Percentiles rank a stretch among this genome's conserved stretches.
Conservation (phyloP, 805 yeast genomes). For the Wickerhamiella cacticola region DNA sequence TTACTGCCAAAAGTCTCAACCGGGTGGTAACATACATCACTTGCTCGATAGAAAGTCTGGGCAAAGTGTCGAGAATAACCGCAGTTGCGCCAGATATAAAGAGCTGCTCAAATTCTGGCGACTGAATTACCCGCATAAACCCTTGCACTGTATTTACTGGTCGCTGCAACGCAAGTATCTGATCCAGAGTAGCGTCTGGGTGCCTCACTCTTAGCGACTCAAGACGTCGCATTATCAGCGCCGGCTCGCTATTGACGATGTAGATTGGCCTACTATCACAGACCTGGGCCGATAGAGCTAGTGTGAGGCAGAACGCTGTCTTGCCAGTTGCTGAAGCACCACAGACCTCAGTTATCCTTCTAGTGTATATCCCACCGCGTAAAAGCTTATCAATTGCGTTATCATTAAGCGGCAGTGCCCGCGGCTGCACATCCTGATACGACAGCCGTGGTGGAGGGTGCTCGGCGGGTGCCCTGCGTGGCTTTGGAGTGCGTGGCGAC, state of each 20-base stretch:
- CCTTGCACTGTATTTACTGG: background rate
- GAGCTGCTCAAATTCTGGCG: background rate
- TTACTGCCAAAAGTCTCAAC: constrained; percentile 39
- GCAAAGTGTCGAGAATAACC: constrained; percentile 3
- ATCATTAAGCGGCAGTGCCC: constrained; percentile 39
- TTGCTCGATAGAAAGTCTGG: background rate
- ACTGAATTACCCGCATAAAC: background rate
- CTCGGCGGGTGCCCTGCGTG: background rate
- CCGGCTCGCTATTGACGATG: background rate
- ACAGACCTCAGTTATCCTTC: constrained; percentile 56
- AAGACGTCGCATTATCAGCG: background rate
- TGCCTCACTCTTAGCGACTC: background rate
- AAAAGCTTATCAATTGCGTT: constrained; percentile 37
- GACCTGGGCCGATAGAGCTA: constrained; percentile 48
- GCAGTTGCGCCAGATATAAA: background rate
- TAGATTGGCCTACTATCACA: constrained; percentile 24
- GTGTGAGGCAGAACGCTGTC: constrained; percentile 62
- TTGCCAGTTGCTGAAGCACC: constrained; percentile 85
- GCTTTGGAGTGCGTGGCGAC: background rate
- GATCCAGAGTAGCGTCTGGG: background rate
- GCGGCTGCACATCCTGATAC: constrained; percentile 19
- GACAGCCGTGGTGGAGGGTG: background rate
- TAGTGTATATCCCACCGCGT: constrained; percentile 45
- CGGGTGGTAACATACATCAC: background rate
- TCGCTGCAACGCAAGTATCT: background rate